phyloP scores from a whole-genome alignment of 805 yeast genomes.

The Pichia insulana region DNA sequence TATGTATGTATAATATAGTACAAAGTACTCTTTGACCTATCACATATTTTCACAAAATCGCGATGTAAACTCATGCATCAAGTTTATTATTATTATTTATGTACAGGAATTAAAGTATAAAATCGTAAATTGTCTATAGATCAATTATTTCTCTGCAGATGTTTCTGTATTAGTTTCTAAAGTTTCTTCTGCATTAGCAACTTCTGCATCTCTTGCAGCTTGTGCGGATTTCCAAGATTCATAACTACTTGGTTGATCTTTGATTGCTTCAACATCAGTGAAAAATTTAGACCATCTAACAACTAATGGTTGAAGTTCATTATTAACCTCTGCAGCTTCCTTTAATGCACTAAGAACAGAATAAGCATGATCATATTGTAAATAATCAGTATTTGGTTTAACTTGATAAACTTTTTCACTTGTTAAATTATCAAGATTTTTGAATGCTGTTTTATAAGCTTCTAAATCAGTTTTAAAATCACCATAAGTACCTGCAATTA shows the following conservation, averaged over 20 bases:
- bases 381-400: conserved; percentile 3
- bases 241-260: conserved; percentile 2
- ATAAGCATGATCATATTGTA: conserved; percentile 11
- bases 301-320: conserved; percentile 1
- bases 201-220: too few relatives aligned
- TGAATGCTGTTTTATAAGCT: neutral
- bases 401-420: conserved; percentile 1
- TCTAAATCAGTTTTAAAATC: neutral
- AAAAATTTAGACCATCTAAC: conserved; percentile 6
- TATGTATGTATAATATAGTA: too few relatives aligned
- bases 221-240: neutral
- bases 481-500: conserved; percentile 5
- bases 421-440: conserved; percentile 6
- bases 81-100: too few relatives aligned
- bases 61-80: too few relatives aligned
- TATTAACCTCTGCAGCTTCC: conserved; percentile 6
- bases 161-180: too few relatives aligned
- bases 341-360: conserved; percentile 9
- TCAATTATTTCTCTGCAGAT: too few relatives aligned
- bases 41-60: too few relatives aligned
- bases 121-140: too few relatives aligned
- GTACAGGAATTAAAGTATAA: too few relatives aligned
- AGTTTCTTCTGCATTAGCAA: too few relatives aligned
- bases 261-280: conserved; percentile 4
- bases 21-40: too few relatives aligned